These are phyloP conservation scores for Trichoderma lentiforme DNA, from an alignment of 2,329 filamentous ascomycete genomes.

Conservation along the genomic window DNA sequence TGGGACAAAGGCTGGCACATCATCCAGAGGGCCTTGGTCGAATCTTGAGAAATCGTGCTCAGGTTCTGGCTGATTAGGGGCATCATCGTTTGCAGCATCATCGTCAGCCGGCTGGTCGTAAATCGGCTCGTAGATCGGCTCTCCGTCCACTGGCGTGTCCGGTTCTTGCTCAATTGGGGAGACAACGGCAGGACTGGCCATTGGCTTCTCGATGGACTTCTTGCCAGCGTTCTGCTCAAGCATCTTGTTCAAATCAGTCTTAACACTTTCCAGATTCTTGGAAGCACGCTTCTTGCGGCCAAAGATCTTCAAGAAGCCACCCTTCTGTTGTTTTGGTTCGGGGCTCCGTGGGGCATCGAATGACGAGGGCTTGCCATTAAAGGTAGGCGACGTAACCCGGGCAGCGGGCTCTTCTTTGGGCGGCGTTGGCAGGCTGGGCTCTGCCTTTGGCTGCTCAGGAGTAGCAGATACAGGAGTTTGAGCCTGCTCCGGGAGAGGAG, in stretches of 20 bases:
- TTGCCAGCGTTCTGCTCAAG: slow-evolving; percentile 37
- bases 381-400: slow-evolving; percentile 1
- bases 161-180: background rate
- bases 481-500: background rate
- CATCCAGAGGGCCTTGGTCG: slow-evolving; percentile 81
- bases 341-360: background rate
- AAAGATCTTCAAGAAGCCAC: slow-evolving; percentile 65
- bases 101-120: slow-evolving; percentile 18
- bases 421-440: slow-evolving; percentile 22
- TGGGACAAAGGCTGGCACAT: slow-evolving; percentile 81
- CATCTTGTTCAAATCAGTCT: slow-evolving; percentile 50
- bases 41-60: slow-evolving; percentile 64
- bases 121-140: slow-evolving; percentile 21
- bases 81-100: slow-evolving; percentile 57
- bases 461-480: background rate
- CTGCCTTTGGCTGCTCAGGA: slow-evolving; percentile 1
- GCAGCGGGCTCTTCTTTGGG: slow-evolving; percentile 23
- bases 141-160: background rate
- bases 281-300: slow-evolving; percentile 59
- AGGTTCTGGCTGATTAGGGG: slow-evolving; percentile 56
- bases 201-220: slow-evolving; percentile 13
- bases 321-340: slow-evolving; percentile 44
- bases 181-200: slow-evolving; percentile 26
- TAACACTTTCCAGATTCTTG: slow-evolving; percentile 54
- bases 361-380: slow-evolving; percentile 19